Evolutionary conservation across 2,329 filamentous ascomycete species (phyloP).

Genomic region (Magnaporthiopsis rhizophila): DNA sequence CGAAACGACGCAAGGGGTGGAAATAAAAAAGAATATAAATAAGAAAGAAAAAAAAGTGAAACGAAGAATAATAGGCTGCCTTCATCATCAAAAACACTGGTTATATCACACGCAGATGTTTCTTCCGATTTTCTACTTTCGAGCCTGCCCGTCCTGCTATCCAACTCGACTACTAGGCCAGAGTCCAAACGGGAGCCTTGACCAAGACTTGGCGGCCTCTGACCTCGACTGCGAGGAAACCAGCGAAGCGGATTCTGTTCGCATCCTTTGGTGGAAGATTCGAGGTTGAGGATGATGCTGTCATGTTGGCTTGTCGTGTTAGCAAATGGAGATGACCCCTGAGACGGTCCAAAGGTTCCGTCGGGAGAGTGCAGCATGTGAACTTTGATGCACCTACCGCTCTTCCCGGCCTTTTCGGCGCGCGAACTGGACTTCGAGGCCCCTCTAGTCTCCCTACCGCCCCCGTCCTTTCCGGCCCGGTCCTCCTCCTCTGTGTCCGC

Average conservation of each 20-base stretch:
- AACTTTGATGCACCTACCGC: conserved; percentile 11
- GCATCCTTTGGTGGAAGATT: conserved; percentile 34
- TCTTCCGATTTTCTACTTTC: background rate
- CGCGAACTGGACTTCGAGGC: background rate
- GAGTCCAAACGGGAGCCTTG: conserved; percentile 67
- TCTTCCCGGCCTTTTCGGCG: conserved; percentile 26
- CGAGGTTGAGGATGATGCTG: conserved; percentile 11
- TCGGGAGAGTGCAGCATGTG: background rate
- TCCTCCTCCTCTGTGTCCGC: conserved; percentile 29
- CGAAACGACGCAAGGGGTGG: background rate
- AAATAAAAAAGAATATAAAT: background rate
- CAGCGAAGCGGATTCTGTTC: conserved; percentile 62
- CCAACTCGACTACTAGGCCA: conserved; percentile 25
- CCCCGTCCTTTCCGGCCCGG: conserved; percentile 29
- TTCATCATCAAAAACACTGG: background rate
- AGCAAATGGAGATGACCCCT: background rate
- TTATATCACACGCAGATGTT: background rate
- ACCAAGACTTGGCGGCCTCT: conserved; percentile 65
- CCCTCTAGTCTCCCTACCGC: conserved; percentile 25
- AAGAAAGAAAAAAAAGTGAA: background rate
- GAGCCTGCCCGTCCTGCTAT: background rate
- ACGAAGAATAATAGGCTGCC: conserved; percentile 1
- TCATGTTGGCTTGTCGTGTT: background rate
- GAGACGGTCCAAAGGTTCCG: background rate
- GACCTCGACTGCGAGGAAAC: conserved; percentile 68